A percentile compares a stretch with the other conserved stretches of the same genome.
Conservation (phyloP, 257 asterid species). For the Lavandula angustifolia region DNA sequence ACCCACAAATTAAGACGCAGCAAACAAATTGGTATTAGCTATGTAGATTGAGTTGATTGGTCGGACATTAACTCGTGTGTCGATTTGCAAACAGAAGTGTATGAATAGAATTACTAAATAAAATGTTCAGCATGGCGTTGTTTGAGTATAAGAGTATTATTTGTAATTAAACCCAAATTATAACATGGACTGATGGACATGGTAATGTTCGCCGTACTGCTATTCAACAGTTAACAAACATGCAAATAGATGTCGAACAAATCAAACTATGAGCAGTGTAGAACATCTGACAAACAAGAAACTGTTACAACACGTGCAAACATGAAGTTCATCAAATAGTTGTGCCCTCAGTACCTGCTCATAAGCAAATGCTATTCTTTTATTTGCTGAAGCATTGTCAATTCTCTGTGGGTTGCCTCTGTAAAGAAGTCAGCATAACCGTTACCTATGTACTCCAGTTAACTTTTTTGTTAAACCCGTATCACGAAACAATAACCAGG, state of each 20-base stretch:
- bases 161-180: not conserved
- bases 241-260: not conserved
- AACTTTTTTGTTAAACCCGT: conserved; percentile 17
- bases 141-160: not conserved
- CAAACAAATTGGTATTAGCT: not conserved
- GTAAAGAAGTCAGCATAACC: conserved; percentile 33
- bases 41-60: not conserved
- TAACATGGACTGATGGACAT: not conserved
- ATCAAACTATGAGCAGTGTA: no score
- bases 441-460: conserved; percentile 3
- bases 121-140: not conserved
- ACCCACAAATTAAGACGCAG: not conserved
- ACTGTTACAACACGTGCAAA: conserved; percentile 16
- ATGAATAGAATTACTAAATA: not conserved
- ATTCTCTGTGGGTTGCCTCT: conserved; percentile 96
- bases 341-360: conserved; percentile 72
- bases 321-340: conserved; percentile 17
- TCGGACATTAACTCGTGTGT: not conserved
- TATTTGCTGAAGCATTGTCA: conserved; percentile 80
- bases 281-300: not conserved
- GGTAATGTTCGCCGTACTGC: not conserved
- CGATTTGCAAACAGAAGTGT: not conserved
- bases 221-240: not conserved
- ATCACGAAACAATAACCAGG: not conserved
- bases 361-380: conserved; percentile 72